phyloP scores from a whole-genome alignment of 805 yeast species.

The Brettanomyces sp. region DNA sequence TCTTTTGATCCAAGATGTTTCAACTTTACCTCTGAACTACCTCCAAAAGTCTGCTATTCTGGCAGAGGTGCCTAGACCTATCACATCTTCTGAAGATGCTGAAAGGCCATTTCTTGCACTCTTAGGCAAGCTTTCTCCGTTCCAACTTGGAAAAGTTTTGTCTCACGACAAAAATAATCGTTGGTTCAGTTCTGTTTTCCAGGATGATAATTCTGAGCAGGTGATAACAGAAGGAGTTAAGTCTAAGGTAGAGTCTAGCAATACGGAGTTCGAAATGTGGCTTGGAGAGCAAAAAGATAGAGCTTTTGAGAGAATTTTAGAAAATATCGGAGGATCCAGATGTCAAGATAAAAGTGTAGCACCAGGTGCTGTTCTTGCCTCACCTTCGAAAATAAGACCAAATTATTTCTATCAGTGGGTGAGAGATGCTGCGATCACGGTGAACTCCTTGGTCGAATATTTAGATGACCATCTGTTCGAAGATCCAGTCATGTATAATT shows the following conservation, averaged over 20 bases:
- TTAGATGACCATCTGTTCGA: slow-evolving; percentile 33
- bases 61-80: no score
- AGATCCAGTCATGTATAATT: slow-evolving; percentile 11
- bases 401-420: slow-evolving; percentile 87
- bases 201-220: neutral
- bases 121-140: slow-evolving; percentile 1
- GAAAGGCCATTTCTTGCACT: neutral
- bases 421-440: slow-evolving; percentile 80
- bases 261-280: slow-evolving; percentile 40
- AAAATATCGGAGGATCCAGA: slow-evolving; percentile 48
- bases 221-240: neutral
- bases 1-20: no score
- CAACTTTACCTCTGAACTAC: no score
- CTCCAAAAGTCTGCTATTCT: no score
- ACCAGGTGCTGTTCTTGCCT: slow-evolving; percentile 72
- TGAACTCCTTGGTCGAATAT: slow-evolving; percentile 51
- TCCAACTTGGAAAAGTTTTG: neutral
- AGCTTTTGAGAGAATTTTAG: slow-evolving; percentile 37
- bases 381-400: slow-evolving; percentile 65
- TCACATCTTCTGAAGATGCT: no score
- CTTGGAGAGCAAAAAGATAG: slow-evolving; percentile 29
- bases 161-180: neutral
- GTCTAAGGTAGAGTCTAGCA: neutral
- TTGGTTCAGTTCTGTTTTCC: neutral
- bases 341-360: slow-evolving; percentile 30